Evolutionary conservation across 2,329 filamentous ascomycete genomes (phyloP).

Genomic region (Sclerotinia nivalis): DNA sequence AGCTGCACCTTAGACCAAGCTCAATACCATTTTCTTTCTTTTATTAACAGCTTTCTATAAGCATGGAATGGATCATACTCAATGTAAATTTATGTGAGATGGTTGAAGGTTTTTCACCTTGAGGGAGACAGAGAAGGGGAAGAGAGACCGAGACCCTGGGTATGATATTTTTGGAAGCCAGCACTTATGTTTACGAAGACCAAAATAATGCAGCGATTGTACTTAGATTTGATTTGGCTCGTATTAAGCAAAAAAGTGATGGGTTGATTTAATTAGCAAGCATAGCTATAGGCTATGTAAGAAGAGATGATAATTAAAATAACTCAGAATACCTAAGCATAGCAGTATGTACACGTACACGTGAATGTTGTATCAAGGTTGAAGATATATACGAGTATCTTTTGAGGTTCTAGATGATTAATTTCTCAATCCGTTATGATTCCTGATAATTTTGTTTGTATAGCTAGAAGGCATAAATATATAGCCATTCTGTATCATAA

Average conservation of each 20-base stretch:
- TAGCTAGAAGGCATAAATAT: not conserved
- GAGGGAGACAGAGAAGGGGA: slow-evolving; percentile 1
- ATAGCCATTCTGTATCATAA: not conserved
- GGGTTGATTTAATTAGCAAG: slow-evolving; percentile 21
- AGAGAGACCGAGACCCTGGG: not conserved
- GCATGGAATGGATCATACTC: slow-evolving; percentile 22
- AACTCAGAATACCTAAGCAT: not conserved
- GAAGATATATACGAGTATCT: not conserved
- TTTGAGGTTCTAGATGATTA: not conserved
- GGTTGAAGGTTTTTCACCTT: slow-evolving; percentile 9
- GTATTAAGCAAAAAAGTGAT: slow-evolving; percentile 19
- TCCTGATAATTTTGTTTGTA: not conserved
- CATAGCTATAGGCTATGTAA: slow-evolving; percentile 21
- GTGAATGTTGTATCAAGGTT: not conserved
- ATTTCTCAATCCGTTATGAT: not conserved
- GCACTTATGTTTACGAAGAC: slow-evolving; percentile 21
- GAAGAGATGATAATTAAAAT: slow-evolving; percentile 12
- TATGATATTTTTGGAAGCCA: slow-evolving; percentile 17
- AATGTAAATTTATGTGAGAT: slow-evolving; percentile 24
- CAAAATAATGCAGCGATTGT: slow-evolving; percentile 25
- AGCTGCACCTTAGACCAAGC: slow-evolving; percentile 16
- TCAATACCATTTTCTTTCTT: slow-evolving; percentile 3
- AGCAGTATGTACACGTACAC: not conserved
- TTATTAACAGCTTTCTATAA: slow-evolving; percentile 12
- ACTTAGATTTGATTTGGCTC: slow-evolving; percentile 23